Base-by-base conservation (phyloP, 208 protist genomes). In the Plasmodiophora brassicae region DNA sequence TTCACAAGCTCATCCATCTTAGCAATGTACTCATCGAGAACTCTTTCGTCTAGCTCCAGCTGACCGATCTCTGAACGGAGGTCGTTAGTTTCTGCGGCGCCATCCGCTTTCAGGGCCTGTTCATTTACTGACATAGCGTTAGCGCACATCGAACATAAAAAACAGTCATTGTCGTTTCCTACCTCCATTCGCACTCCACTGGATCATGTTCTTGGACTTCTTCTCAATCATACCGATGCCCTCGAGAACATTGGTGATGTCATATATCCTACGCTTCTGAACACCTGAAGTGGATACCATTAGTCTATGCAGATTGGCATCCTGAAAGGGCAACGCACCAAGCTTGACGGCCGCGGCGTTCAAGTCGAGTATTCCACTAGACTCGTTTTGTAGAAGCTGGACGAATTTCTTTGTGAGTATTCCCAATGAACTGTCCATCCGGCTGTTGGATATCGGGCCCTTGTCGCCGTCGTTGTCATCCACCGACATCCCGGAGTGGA, bases 191-290 rank as follows among this genome's bases (percentile, higher is more conserved):
- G 32, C 65, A 38, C 72, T 92, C 90, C 90, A 92, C n/a, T 91
- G 88, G 65, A 92, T 92, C 36, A 89, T 83, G 65, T 92, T 92
- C 53, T 92, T 92, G 20, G 89, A 91, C 32, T 91, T 91, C 85
- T 92, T 92, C 86, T 92, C 89, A 45, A 92, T 92, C 88, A 92
- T 38, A 41, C 90, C 90, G 20, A 92, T 91, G 1, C 90, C 90
- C 65, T 92, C 90, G 22, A 92, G 72, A 1, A 92, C 90, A 50
- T 92, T 92, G 43, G 90, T 92, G 85, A 92, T 92, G 50, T 92
- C 90, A 53, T 92, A 92, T 46, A 92, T 92, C 20, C 90, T 0
- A 0, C 90, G 88, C 72, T 92, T 92, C 46, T 92, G 90, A 8
- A 89, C 87, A 53, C 45, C 57, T 78, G 65, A 5, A 32, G n/a